Evolutionary conservation across 2,329 filamentous ascomycete genomes (phyloP), one percentile per base, ranked within the genome.

Genomic region (Colletotrichum ledebouriae): DNA sequence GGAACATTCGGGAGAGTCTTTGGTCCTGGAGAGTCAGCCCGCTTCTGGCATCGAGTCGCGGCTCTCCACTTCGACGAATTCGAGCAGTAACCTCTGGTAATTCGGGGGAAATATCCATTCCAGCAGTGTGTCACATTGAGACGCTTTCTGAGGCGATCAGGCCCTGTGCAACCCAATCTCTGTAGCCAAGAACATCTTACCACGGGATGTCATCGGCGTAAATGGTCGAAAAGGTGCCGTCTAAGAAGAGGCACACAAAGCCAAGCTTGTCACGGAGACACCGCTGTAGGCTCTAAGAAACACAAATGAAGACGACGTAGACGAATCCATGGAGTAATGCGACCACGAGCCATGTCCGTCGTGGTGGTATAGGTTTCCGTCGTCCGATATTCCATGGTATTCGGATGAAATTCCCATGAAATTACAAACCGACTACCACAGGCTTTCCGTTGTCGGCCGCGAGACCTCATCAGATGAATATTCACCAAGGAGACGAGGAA

Each of bases 91-190:
- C 29, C 47, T 29, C 25, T 41, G 41, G 41, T 41, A 37, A 29
- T 59, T 56, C 47, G 6, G 20, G 66, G 37, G 20, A n/a, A n/a
- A 34, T 25, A 46, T 50, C 49, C 61, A 60, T 66, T 65, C 66
- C 66, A 60, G 33, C 29, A 41, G 49, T 33, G 61, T 65, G 25
- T 56, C 55, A 56, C 25, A 37, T 46, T 66, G 61, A 68, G 65
- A 68, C 66, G 61, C 55, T 33, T 13, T n/a, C 5, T 44, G 12
- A 34, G 13, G 55, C 41, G 25, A 55, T 33, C 55, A 59, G 46
- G 33, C 25, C 25, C 25, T n/a, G 11, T 34, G 29, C 25, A 29
- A 13, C 15, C 20, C 29, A 34, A 49, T 39, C n/a, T 39, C 42
- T 44, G 22, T 34, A 37, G 55, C 55, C 61, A 56, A 37, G 41